phyloP scores from a whole-genome alignment of 768 basidiomycete genomes.

The Podaxis sp. region DNA sequence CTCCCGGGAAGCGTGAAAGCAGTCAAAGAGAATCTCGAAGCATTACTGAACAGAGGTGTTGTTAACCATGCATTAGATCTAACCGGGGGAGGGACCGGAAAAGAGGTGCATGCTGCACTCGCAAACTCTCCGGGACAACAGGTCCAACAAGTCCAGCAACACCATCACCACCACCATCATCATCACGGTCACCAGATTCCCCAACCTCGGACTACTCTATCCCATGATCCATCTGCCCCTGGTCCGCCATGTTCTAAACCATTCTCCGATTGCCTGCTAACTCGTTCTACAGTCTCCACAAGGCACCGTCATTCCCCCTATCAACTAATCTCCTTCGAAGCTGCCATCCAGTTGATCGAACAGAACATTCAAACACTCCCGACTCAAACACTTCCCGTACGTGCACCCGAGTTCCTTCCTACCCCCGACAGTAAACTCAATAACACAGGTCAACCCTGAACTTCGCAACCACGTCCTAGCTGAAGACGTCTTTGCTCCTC shows the following conservation, averaged over 20 bases:
- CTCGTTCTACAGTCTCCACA: constrained; percentile 49
- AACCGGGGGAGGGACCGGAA: constrained; percentile 66
- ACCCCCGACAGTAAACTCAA: neutral
- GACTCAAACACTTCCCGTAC: constrained; percentile 41
- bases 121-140: constrained; percentile 26
- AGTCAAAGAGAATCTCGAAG: constrained; percentile 73
- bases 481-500: constrained; percentile 67
- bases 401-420: constrained; percentile 15
- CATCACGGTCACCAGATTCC: constrained; percentile 39
- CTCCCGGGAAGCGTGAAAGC: constrained; percentile 87
- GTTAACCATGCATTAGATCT: constrained; percentile 73
- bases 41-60: constrained; percentile 57
- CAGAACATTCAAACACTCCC: constrained; percentile 45
- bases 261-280: constrained; percentile 1
- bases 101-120: constrained; percentile 53
- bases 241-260: neutral
- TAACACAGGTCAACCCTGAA: constrained; percentile 50
- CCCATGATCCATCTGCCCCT: constrained; percentile 68
- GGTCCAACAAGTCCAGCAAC: constrained; percentile 38
- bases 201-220: constrained; percentile 54
- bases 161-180: constrained; percentile 27
- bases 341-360: constrained; percentile 61
- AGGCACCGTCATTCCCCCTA: constrained; percentile 80
- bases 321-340: constrained; percentile 63
- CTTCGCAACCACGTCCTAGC: constrained; percentile 75